These are phyloP conservation scores for Colletotrichum sp. DNA, from an alignment of 2,329 filamentous ascomycete species.

Conservation along the genomic window DNA sequence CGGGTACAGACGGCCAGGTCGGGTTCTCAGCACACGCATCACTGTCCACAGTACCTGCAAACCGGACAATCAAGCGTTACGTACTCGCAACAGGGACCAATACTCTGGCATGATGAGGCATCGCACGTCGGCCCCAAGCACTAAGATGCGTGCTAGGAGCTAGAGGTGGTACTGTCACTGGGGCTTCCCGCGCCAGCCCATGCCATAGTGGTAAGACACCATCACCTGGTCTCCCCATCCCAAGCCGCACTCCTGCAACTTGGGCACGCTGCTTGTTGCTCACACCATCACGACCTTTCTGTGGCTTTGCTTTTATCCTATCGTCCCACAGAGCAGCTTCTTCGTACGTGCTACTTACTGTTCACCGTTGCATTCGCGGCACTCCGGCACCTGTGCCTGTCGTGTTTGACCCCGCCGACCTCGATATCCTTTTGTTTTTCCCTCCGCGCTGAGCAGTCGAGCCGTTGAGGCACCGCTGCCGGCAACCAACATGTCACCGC, in stretches of 20 bases:
- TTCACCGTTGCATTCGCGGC: conserved; percentile 5
- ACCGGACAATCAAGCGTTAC: background rate
- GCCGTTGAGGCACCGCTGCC: background rate
- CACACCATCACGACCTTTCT: background rate
- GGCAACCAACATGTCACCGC: background rate
- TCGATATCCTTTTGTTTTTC: background rate
- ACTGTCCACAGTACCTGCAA: background rate
- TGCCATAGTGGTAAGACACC: conserved; percentile 10
- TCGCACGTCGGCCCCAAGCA: background rate
- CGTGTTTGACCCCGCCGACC: background rate
- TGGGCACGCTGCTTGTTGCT: background rate
- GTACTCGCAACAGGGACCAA: background rate
- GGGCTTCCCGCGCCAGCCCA: background rate
- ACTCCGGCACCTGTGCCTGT: conserved; percentile 1
- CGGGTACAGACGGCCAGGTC: background rate
- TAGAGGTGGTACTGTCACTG: background rate
- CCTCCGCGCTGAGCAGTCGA: background rate
- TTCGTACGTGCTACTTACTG: background rate
- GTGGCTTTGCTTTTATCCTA: background rate
- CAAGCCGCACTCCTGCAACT: background rate
- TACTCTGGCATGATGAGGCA: background rate
- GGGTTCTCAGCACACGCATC: background rate
- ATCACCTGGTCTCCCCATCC: conserved; percentile 13
- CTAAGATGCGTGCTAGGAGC: background rate
- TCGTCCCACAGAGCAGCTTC: background rate